phyloP scores from a whole-genome alignment of 129 eudicot genomes.

The Rutidosis leptorrhynchoides region DNA sequence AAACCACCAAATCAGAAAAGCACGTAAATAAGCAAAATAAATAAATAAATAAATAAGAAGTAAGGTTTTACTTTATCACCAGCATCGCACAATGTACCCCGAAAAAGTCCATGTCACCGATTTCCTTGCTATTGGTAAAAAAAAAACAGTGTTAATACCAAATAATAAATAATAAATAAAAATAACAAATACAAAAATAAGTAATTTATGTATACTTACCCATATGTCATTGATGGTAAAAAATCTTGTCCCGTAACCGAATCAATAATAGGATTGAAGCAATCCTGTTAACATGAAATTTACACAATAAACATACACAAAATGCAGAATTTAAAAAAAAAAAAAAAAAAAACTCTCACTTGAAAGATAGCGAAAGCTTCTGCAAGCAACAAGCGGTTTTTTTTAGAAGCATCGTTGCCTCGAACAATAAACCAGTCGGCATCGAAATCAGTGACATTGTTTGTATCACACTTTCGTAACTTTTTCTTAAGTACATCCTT shows the following conservation, averaged over 20 bases:
- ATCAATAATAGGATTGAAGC: conserved; percentile 79
- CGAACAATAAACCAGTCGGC: conserved; percentile 64
- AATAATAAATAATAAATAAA: no score
- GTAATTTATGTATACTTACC: conserved; percentile 38
- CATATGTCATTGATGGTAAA: conserved; percentile 80
- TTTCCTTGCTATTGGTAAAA: conserved; percentile 14
- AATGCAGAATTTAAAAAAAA: conserved; percentile 10
- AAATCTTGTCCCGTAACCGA: conserved; percentile 56
- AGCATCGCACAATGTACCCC: conserved; percentile 80
- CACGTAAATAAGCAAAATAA: background rate
- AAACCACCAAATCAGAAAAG: background rate
- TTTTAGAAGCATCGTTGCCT: conserved; percentile 52
- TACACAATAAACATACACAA: conserved; percentile 16
- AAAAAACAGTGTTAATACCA: no score
- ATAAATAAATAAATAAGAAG: background rate
- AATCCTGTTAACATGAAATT: conserved; percentile 43
- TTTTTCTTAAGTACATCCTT: conserved; percentile 42
- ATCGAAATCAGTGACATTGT: conserved; percentile 33
- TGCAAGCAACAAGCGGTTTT: conserved; percentile 48
- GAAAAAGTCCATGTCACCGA: conserved; percentile 60
- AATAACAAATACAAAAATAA: background rate
- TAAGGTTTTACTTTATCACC: conserved; percentile 54
- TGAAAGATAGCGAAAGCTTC: conserved; percentile 72
- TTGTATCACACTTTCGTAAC: conserved; percentile 24
- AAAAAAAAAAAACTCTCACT: no score